phyloP scores from a whole-genome alignment of 1,284 basidiomycete species.

The Tilletia horrida region DNA sequence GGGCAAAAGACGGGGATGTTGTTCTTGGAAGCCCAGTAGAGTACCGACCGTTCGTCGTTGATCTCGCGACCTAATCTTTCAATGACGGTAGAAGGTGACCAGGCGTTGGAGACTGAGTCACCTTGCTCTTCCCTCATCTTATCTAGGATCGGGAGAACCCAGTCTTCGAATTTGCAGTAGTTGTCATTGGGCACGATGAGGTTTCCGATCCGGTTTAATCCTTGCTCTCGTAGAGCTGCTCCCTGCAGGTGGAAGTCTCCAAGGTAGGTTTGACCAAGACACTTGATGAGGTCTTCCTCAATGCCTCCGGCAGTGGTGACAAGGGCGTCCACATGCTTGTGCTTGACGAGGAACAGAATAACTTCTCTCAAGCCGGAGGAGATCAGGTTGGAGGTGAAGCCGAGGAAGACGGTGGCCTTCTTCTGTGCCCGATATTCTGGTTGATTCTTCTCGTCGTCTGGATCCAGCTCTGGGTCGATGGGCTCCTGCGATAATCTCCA shows the following conservation, averaged over 20 bases:
- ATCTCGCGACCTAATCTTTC: constrained; percentile 89
- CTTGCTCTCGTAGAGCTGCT: constrained; percentile 75
- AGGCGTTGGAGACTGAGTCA: constrained; percentile 61
- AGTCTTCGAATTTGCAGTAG: constrained; percentile 99
- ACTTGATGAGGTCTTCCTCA: constrained; percentile 99
- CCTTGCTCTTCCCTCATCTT: constrained; percentile 87
- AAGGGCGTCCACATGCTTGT: constrained; percentile 82
- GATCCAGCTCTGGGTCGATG: constrained; percentile 24
- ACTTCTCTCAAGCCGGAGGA: constrained; percentile 94
- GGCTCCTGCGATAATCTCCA: constrained; percentile 41
- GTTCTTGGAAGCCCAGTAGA: constrained; percentile 97
- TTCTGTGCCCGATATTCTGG: constrained; percentile 66
- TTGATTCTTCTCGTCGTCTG: constrained; percentile 42
- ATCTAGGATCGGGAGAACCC: constrained; percentile 92
- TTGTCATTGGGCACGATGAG: constrained; percentile 96
- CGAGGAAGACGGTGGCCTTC: constrained; percentile 84
- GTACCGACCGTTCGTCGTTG: constrained; percentile 85
- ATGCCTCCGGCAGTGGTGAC: constrained; percentile 98
- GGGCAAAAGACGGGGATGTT: constrained; percentile 98
- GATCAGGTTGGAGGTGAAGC: constrained; percentile 97
- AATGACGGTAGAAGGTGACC: constrained; percentile 94
- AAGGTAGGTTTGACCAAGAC: constrained; percentile 89
- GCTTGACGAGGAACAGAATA: constrained; percentile 86
- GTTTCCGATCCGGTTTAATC: constrained; percentile 97
- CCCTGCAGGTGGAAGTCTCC: constrained; percentile 85